Conservation (phyloP, 225 moss, liverwort and hornwort genomes). For the Thuidium tamariscinum region DNA sequence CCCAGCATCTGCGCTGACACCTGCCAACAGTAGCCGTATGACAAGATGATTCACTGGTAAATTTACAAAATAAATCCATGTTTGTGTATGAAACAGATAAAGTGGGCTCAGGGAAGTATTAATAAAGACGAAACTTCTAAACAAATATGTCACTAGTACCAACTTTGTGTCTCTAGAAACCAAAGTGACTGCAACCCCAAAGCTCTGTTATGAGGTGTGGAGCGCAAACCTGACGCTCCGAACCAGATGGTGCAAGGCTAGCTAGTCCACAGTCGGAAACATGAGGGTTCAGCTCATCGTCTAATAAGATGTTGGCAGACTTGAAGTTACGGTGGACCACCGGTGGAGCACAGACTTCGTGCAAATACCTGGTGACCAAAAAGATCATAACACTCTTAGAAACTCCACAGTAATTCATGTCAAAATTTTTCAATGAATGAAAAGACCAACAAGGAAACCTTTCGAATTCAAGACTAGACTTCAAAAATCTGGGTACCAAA, state of each 20-base stretch:
- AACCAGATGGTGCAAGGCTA: conserved; percentile 48
- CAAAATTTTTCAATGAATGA: not conserved
- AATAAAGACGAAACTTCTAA: not conserved
- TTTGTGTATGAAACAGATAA: not conserved
- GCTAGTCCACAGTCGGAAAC: conserved; percentile 67
- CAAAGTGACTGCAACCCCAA: not conserved
- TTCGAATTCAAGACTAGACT: not conserved
- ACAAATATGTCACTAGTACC: too few relatives aligned
- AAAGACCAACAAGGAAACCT: not conserved
- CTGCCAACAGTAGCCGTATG: conserved; percentile 4
- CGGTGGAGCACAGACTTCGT: conserved; percentile 71
- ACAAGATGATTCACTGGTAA: not conserved
- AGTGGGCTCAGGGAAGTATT: not conserved
- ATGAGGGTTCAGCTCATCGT: conserved; percentile 68
- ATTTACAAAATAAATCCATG: not conserved
- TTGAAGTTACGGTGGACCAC: conserved; percentile 78
- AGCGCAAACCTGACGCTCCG: conserved; percentile 52
- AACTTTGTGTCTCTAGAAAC: not conserved
- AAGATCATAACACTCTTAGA: not conserved
- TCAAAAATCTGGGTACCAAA: not conserved
- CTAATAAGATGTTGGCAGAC: conserved; percentile 60
- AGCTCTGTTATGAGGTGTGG: not conserved
- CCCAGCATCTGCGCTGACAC: conserved; percentile 66
- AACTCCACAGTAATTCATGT: not conserved
- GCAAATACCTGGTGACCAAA: conserved; percentile 41